phyloP scores from a whole-genome alignment of 2,329 filamentous ascomycete genomes.

The Ophiobolus disseminans region DNA sequence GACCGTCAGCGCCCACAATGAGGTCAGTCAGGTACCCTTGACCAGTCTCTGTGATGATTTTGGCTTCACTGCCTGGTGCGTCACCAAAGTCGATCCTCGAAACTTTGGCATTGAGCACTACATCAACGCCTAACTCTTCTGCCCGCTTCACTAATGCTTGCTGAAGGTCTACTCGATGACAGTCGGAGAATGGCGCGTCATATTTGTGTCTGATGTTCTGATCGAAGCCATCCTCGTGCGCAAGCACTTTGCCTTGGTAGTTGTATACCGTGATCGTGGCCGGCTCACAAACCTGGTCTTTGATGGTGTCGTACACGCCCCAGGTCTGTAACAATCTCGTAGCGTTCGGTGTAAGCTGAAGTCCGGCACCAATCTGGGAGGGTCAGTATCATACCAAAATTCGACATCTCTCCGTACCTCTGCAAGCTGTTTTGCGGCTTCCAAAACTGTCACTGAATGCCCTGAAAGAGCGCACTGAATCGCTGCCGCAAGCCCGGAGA shows the following conservation, averaged over 20 bases:
- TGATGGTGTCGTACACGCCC: slow-evolving; percentile 56
- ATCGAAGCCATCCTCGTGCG: slow-evolving; percentile 60
- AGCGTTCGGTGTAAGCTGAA: slow-evolving; percentile 49
- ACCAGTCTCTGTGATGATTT: slow-evolving; percentile 52
- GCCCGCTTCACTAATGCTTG: slow-evolving; percentile 60
- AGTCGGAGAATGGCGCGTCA: slow-evolving; percentile 63
- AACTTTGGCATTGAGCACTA: slow-evolving; percentile 60
- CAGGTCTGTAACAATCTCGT: slow-evolving; percentile 60
- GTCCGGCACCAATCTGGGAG: slow-evolving; percentile 42
- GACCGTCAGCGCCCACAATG: slow-evolving; percentile 68
- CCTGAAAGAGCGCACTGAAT: slow-evolving; percentile 52
- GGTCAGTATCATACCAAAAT: slow-evolving; percentile 3
- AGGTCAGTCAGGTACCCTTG: slow-evolving; percentile 59
- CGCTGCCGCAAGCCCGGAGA: slow-evolving; percentile 53
- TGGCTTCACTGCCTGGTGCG: slow-evolving; percentile 35
- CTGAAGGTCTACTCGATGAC: slow-evolving; percentile 70
- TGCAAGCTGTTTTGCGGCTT: slow-evolving; percentile 51
- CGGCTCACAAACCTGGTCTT: slow-evolving; percentile 52
- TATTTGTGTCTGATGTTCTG: slow-evolving; percentile 63
- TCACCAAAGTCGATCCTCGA: slow-evolving; percentile 56
- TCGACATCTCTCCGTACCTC: slow-evolving; percentile 41
- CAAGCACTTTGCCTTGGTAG: slow-evolving; percentile 59
- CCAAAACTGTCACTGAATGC: slow-evolving; percentile 52
- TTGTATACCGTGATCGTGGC: slow-evolving; percentile 59
- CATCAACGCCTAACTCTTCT: slow-evolving; percentile 59